A percentile compares a stretch with the other conserved stretches of the same genome.
phyloP scores from a whole-genome alignment of 352 stramenopile species.

The Stramenopiles sp. region DNA sequence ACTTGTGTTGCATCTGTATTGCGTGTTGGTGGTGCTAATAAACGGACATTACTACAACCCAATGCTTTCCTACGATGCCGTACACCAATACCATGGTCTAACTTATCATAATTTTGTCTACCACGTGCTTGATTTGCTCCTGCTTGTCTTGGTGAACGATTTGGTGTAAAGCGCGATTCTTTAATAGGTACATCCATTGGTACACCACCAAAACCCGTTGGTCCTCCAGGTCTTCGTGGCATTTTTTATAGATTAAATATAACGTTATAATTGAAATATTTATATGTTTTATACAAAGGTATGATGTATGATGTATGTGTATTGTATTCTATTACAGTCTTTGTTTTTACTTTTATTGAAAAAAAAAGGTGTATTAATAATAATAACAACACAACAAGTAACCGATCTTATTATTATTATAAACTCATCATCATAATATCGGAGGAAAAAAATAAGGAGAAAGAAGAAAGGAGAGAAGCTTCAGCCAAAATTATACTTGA shows the following conservation, averaged over 20 bases:
- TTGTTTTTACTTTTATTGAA: too few relatives aligned
- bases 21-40: not conserved
- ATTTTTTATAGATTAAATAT: not conserved
- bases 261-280: too few relatives aligned
- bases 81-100: not conserved
- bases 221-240: not conserved
- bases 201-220: not conserved
- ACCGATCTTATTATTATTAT: too few relatives aligned
- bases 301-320: too few relatives aligned
- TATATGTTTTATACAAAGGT: too few relatives aligned
- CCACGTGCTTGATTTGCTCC: not conserved
- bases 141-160: not conserved
- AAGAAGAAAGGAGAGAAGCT: too few relatives aligned
- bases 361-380: too few relatives aligned
- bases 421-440: too few relatives aligned
- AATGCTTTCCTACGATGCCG: not conserved
- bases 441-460: too few relatives aligned
- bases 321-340: too few relatives aligned
- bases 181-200: not conserved
- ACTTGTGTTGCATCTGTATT: not conserved
- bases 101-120: not conserved
- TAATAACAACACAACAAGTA: too few relatives aligned
- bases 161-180: not conserved
- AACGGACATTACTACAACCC: not conserved
- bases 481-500: too few relatives aligned